Percentiles rank a stretch among this genome's conserved stretches.
phyloP scores from a whole-genome alignment of 2,329 filamentous ascomycete genomes.

The Pyrenochaeta sp. region DNA sequence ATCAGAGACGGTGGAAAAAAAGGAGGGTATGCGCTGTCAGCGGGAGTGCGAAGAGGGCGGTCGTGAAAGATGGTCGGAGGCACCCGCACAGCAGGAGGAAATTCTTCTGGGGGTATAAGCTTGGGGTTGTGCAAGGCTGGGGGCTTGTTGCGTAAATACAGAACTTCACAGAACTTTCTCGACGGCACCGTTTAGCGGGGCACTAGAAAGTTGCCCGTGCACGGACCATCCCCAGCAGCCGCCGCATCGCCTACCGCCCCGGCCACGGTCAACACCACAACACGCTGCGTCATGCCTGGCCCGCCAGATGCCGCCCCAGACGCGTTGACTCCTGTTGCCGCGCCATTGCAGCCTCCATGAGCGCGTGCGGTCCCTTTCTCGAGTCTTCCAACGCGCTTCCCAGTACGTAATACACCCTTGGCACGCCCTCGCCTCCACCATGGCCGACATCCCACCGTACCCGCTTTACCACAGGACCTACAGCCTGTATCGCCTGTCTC shows the following conservation, averaged over 20 bases:
- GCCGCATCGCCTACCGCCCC: constrained; percentile 7
- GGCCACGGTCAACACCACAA: constrained; percentile 5
- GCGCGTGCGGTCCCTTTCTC: too few species aligned
- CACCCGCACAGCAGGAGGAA: constrained; percentile 5
- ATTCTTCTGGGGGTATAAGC: too few species aligned
- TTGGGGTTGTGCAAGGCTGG: too few species aligned
- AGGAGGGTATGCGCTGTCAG: constrained; percentile 16
- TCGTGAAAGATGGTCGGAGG: constrained; percentile 5
- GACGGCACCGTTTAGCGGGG: constrained; percentile 26
- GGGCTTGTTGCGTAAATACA: constrained; percentile 8
- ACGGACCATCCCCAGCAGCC: not conserved
- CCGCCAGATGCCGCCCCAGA: not conserved
- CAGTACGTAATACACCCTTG: too few species aligned
- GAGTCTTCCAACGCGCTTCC: too few species aligned
- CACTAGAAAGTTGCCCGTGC: not conserved
- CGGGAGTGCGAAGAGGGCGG: constrained; percentile 4
- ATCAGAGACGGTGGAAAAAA: constrained; percentile 20
- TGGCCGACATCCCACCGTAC: constrained; percentile 49
- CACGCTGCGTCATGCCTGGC: constrained; percentile 22
- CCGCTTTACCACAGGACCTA: constrained; percentile 64
- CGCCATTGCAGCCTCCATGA: not conserved
- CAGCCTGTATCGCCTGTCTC: constrained; percentile 62
- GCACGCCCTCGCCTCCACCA: constrained; percentile 12
- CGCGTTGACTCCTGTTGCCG: constrained; percentile 4
- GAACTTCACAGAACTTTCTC: constrained; percentile 30